A percentile compares a stretch with the other conserved stretches of the same genome.
These are phyloP conservation scores for Striga asiatica DNA, from an alignment of 257 asterid species.

Conservation along the genomic window DNA sequence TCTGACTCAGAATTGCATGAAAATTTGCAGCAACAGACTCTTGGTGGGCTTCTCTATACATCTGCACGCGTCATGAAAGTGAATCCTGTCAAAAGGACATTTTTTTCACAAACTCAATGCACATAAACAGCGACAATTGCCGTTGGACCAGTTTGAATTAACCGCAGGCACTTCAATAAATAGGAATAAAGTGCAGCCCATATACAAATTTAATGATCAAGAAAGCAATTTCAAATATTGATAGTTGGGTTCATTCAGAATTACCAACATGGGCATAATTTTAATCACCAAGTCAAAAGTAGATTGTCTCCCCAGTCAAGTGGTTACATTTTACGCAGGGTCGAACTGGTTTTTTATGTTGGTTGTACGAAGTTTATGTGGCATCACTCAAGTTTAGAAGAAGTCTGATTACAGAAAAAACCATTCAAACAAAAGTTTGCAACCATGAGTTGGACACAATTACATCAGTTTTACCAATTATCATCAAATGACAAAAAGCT, in stretches of 20 bases:
- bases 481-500: not conserved
- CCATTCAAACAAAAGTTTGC: not conserved
- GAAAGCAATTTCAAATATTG: not conserved
- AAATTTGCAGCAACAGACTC: conserved; percentile 15
- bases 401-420: not conserved
- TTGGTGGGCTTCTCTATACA: conserved; percentile 8
- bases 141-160: not conserved
- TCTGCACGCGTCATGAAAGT: conserved; percentile 6
- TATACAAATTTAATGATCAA: not conserved
- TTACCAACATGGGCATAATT: too few relatives aligned
- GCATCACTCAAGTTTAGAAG: too few relatives aligned
- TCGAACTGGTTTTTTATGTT: too few relatives aligned
- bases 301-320: too few relatives aligned
- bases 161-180: not conserved
- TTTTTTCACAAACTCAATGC: not conserved
- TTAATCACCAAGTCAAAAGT: too few relatives aligned
- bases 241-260: not conserved
- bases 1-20: conserved; percentile 6
- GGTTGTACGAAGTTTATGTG: too few relatives aligned
- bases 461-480: not conserved
- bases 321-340: too few relatives aligned
- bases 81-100: conserved; percentile 20
- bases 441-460: conserved; percentile 1
- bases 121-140: not conserved
- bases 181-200: not conserved